Evolutionary conservation across 371 early-diverging fungal species (phyloP).

Genomic region (Capillidium heterosporum): DNA sequence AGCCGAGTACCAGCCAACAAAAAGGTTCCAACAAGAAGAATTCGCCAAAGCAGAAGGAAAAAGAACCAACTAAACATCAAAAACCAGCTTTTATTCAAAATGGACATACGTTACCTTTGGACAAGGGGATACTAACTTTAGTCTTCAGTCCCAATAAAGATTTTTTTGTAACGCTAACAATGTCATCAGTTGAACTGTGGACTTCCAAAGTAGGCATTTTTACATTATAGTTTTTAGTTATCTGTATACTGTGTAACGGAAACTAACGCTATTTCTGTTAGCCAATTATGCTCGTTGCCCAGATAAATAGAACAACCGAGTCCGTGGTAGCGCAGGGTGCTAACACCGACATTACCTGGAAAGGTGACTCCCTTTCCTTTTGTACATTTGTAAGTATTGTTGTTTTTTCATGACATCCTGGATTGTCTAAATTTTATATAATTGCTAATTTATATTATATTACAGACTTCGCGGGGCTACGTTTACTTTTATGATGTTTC

Average conservation of each 20-base stretch:
- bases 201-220: background rate
- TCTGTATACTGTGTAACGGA: background rate
- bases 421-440: background rate
- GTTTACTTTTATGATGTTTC: constrained; percentile 1
- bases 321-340: background rate
- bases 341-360: background rate
- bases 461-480: background rate
- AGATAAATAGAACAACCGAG: background rate
- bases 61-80: too few species aligned
- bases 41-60: too few species aligned
- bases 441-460: background rate
- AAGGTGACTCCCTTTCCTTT: background rate
- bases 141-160: background rate
- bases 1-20: too few species aligned
- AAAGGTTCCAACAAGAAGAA: too few species aligned
- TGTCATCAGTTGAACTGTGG: constrained; percentile 3
- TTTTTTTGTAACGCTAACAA: background rate
- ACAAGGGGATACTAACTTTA: background rate
- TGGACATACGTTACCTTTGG: background rate
- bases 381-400: constrained; percentile 2
- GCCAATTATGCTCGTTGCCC: constrained; percentile 1
- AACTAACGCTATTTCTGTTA: background rate
- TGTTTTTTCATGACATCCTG: background rate
- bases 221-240: too few species aligned
- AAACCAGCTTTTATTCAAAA: too few species aligned